Base-by-base conservation (phyloP, 192 early-diverging fungal genomes). In the Gaertneriomyces semiglobifer region DNA sequence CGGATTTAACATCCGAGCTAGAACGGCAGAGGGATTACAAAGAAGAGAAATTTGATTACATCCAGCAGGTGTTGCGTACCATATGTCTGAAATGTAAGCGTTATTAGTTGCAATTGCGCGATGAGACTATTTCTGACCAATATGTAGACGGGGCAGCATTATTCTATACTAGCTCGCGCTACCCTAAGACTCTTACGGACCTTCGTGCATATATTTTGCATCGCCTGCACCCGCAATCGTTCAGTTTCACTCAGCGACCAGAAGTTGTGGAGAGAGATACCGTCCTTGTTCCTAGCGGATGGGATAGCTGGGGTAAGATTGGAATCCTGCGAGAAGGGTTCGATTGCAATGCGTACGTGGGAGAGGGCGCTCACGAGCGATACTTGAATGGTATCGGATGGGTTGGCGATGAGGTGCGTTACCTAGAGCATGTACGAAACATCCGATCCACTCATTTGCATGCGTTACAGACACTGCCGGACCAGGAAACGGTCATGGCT, bases 21-120 rank as follows among this genome's bases (percentile, higher is more conserved):
- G 94, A 95, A 76, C 85, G 89, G 46, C 89, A 92, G 44, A 76
- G 83, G 38, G 92, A 88, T 16, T 96, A 84, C 73, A 87, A 86
- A 69, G 94, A 98, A 56, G 93, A 95, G 63, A 88, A 89, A 46
- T 95, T 98, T 77, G 96, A 98, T 72, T 95, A 88, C 74, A 92
- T 98, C 65, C 94, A 96, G 73, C 94, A 96, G 71, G 82, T 84
- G 25, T 77, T 96, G 53, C 85, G 96, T 58, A 91, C 93, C 19
- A 81, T 95, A 7, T 92, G 91, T 71, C 84, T 98, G 65, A 91
- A 90, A 82, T 94, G 89, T 91, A 77, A 80, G 79, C 73, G 18
- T 46, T 41, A 5, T 52, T 51, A 9, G 62, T 56, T 73, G 25
- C 14, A 18, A 12, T 40, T 20, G 39, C 14, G 16, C 44, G 19